Evolutionary conservation across 169 alveolate genomes (phyloP).

Genomic region (Eimeria falciformis): DNA sequence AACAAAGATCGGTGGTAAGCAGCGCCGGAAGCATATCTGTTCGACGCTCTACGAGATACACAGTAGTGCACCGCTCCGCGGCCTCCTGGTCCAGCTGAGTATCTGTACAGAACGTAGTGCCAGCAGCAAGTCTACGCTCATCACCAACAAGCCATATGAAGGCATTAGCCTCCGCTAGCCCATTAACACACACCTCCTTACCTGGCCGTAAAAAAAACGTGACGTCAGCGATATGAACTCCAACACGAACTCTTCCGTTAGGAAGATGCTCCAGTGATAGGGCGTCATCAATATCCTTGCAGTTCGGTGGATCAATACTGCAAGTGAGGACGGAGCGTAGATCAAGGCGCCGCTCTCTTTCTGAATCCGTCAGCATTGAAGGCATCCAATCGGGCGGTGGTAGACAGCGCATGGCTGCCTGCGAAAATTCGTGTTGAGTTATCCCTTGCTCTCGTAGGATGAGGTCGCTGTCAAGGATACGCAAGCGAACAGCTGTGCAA

Average conservation of each 20-base stretch:
- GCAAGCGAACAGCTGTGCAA: neutral
- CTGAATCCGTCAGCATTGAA: neutral
- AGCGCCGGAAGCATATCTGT: conserved; percentile 99
- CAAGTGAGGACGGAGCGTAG: conserved; percentile 87
- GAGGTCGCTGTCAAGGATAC: conserved; percentile 66
- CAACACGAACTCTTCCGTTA: conserved; percentile 79
- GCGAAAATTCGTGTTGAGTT: conserved; percentile 90
- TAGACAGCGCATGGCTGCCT: conserved; percentile 93
- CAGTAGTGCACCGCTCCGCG: conserved; percentile 93
- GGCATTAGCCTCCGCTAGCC: too few relatives aligned
- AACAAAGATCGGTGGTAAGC: conserved; percentile 85
- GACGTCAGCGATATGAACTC: conserved; percentile 99
- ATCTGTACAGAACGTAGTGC: conserved; percentile 81
- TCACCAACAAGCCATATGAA: neutral
- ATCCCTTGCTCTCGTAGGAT: conserved; percentile 90
- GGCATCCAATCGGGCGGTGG: conserved; percentile 94
- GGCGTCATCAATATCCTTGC: conserved; percentile 99
- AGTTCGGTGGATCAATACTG: conserved; percentile 99
- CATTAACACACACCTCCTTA: neutral
- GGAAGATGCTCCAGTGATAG: conserved; percentile 89
- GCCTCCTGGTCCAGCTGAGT: conserved; percentile 99
- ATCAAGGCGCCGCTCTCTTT: conserved; percentile 68
- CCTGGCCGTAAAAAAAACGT: conserved; percentile 95
- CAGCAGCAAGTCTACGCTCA: neutral
- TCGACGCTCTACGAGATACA: conserved; percentile 98